Evolutionary conservation across 2,329 filamentous ascomycete genomes (phyloP), one percentile per base, ranked within the genome.

Genomic region (Chalaropsis thielavioides): DNA sequence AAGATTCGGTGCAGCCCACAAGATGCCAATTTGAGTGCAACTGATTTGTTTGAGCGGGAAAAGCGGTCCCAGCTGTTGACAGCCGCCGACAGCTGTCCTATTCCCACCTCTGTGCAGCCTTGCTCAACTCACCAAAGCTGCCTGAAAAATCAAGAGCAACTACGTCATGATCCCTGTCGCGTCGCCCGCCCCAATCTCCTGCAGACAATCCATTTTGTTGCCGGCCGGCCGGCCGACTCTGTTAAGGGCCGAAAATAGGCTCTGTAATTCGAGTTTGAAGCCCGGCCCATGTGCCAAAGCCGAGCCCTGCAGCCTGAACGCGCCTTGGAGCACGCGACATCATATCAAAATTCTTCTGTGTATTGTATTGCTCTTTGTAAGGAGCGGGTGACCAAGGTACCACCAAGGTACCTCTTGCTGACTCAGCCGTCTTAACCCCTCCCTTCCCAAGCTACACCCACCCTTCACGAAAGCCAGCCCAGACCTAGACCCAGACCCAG

Each of bases 131-230:
- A 31, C 31, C 31, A 31, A 31, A 31, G 31, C 31, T 31, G 31
- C 31, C 31, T 31, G 31, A 31, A 31, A 31, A 24, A 7, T 22
- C 4, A 49, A 49, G 40, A 22, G 15, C 27, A 49, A 35, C 60
- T 62, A 62, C 60, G 60, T 62, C 60, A 62, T 62, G 24, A 49
- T 62, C 60, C 41, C 60, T 62, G 40, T 49, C 1, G 17, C 6
- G n/a, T 2, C 8, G 19, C 44, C n/a, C n/a, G 19, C 46, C 13
- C 46, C 22, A 17, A 49, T 49, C 19, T n/a, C n/a, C 46, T 19
- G 17, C 13, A 17, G 22, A 49, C 22, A 19, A 13, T 24, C 5
- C 22, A n/a, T 49, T 8, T 22, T 13, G 6, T 24, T 10, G 31
- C 31, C 31, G 31, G 31, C 31, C 31, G 31, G 31, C 31, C 31